Evolutionary conservation across 1,284 basidiomycete species (phyloP).

Genomic region (Gymnopus androsaceus): DNA sequence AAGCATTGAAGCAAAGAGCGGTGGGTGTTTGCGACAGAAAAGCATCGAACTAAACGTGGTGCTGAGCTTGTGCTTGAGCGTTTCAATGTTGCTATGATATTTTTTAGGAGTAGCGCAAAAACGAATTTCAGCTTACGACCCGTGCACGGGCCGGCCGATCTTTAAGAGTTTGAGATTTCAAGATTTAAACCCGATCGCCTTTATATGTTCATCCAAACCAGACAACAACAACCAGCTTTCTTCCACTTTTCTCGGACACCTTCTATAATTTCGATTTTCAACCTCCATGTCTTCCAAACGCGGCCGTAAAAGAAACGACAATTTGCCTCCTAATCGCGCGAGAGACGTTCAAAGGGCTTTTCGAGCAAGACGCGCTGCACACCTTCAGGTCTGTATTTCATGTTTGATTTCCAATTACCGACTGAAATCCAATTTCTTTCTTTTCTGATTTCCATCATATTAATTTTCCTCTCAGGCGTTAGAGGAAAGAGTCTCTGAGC

Average conservation of each 20-base stretch:
- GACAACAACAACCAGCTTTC: conserved; percentile 3
- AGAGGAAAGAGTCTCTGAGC: conserved; percentile 78
- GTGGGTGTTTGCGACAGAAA: no score
- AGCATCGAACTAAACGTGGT: no score
- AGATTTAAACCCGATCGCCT: conserved; percentile 35
- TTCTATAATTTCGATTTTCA: neutral
- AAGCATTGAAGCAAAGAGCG: no score
- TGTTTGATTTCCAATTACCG: conserved; percentile 38
- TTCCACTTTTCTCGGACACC: conserved; percentile 9
- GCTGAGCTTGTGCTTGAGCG: no score
- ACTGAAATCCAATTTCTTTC: conserved; percentile 29
- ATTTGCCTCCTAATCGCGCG: conserved; percentile 88
- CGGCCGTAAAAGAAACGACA: conserved; percentile 90
- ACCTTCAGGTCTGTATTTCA: conserved; percentile 68
- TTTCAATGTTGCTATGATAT: no score
- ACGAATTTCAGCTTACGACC: no score
- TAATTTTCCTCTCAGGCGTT: conserved; percentile 56
- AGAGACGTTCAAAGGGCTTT: conserved; percentile 92
- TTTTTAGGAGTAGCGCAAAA: no score
- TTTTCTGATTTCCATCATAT: conserved; percentile 20
- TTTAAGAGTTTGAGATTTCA: conserved; percentile 10
- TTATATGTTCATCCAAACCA: conserved; percentile 37
- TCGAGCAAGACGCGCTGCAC: conserved; percentile 85
- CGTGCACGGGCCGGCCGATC: no score
- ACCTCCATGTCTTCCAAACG: conserved; percentile 77